Evolutionary conservation across 192 early-diverging fungal genomes (phyloP), one percentile per base, ranked within the genome.

Genomic region (Powellomyces hirtus): DNA sequence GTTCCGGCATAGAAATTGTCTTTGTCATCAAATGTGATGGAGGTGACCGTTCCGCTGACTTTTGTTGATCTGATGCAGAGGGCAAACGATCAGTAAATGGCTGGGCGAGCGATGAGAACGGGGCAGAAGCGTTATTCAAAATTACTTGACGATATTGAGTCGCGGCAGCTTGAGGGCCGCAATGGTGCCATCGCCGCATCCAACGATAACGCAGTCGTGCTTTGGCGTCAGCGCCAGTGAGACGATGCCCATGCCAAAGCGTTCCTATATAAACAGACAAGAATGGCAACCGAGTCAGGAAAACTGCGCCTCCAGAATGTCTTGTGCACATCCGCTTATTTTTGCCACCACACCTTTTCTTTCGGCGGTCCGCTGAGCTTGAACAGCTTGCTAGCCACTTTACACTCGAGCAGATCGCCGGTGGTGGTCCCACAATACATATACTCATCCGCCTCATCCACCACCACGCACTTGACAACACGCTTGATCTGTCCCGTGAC

Each of bases 371-470:
- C 84, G 36, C 77, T 65, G 36, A 79, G 65, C 75, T 84, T 86
- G 58, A 86, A 86, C 38, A 86, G 59, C 68, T 79, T 80, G 7
- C 75, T 82, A 0, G 59, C 26, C 45, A 86, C 37, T 24, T 75
- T 76, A 26, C 83, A 73, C 68, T 84, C 74, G 59, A 84, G 38
- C 62, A 86, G 59, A 61, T 86, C 84, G 7, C 84, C 84, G 7
- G 84, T 86, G 1, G 84, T 84, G 1, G 82, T 86, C 27, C 84
- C 84, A 57, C 84, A 86, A 62, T 84, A 86, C 82, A 86, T 82
- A 38, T 73, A 77, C 71, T 86, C 84, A 61, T 86, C 84, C 22
- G 74, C 59, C 16, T 58, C 44, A 62, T 84, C 82, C 5, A 86
- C 68, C 1, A 69, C 64, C 38, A 83, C 76, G 56, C 81, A 84